These are phyloP conservation scores for Podospora fimiseda DNA, from an alignment of 495 filamentous ascomycete genomes.

Conservation along the genomic window DNA sequence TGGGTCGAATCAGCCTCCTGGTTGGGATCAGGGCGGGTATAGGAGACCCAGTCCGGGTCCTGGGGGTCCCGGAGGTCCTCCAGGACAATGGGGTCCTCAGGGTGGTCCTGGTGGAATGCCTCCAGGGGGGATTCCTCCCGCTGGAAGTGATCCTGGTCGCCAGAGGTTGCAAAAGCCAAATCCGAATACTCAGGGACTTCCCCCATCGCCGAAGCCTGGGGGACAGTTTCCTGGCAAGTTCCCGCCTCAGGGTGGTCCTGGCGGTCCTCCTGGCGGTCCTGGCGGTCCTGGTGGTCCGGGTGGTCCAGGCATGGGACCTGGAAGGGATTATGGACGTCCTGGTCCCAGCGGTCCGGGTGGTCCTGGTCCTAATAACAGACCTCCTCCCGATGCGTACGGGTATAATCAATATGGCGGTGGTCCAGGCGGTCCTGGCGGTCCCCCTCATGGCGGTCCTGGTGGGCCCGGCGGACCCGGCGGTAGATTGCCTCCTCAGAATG, in stretches of 20 bases:
- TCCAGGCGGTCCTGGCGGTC: conserved; percentile 12
- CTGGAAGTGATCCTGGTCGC: conserved; percentile 18
- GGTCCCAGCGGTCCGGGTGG: conserved; percentile 6
- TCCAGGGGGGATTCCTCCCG: conserved; percentile 3
- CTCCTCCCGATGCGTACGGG: conserved; percentile 24
- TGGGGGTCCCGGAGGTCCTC: conserved; percentile 11
- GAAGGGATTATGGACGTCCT: conserved; percentile 22
- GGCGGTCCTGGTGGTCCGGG: conserved; percentile 4
- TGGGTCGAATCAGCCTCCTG: conserved; percentile 24
- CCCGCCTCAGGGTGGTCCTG: conserved; percentile 5
- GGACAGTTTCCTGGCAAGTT: conserved; percentile 5
- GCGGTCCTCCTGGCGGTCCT: conserved; percentile 5
- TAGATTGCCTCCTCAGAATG: background rate
- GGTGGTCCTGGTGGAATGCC: background rate
- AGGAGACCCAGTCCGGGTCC: conserved; percentile 35
- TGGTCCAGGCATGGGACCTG: conserved; percentile 10
- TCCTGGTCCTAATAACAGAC: conserved; percentile 13
- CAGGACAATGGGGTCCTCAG: background rate
- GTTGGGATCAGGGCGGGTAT: conserved; percentile 30
- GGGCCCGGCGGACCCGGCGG: background rate
- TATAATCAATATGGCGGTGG: conserved; percentile 5
- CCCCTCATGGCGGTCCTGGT: conserved; percentile 3
- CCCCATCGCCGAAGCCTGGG: conserved; percentile 20
- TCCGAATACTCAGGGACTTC: conserved; percentile 25
- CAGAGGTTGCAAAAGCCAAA: conserved; percentile 35